Conservation (phyloP, 441 rosid genomes). For the Euphorbia schlechtendalii region DNA sequence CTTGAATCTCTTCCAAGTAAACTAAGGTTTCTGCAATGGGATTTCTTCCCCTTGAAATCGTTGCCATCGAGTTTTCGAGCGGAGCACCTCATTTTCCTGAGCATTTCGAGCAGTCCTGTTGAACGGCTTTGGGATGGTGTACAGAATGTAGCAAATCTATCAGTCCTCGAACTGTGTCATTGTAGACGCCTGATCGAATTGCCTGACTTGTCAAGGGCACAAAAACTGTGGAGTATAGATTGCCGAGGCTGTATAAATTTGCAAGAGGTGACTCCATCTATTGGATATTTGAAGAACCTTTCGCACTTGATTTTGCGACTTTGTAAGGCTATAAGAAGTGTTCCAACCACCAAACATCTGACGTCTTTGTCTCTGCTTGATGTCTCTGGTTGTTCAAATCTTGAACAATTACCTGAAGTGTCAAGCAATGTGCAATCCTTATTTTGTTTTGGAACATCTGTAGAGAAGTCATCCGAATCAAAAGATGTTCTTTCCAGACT, state of each 20-base stretch:
- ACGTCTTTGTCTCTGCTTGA: background rate
- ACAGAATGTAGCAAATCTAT: background rate
- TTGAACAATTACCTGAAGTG: conserved; percentile 1
- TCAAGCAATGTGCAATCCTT: background rate
- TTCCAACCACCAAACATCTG: background rate
- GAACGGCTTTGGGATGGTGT: conserved; percentile 8
- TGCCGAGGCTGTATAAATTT: background rate
- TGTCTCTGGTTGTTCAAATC: background rate
- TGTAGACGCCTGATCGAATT: background rate
- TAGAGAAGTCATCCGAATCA: conserved; percentile 4
- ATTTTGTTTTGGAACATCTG: background rate
- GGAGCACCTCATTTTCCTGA: conserved; percentile 9
- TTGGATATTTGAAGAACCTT: background rate
- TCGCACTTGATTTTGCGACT: background rate
- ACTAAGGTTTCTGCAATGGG: conserved; percentile 25
- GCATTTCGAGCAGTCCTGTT: background rate
- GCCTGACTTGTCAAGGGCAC: background rate
- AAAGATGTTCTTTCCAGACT: background rate
- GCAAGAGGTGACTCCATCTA: background rate
- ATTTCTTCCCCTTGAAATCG: conserved; percentile 19
- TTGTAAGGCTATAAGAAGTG: background rate
- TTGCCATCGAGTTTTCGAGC: conserved; percentile 21
- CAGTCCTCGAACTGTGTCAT: background rate
- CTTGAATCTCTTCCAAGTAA: conserved; percentile 11
- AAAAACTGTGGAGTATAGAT: background rate